Evolutionary conservation across 768 basidiomycete genomes (phyloP).

Genomic region (Pleurotus sapidus): DNA sequence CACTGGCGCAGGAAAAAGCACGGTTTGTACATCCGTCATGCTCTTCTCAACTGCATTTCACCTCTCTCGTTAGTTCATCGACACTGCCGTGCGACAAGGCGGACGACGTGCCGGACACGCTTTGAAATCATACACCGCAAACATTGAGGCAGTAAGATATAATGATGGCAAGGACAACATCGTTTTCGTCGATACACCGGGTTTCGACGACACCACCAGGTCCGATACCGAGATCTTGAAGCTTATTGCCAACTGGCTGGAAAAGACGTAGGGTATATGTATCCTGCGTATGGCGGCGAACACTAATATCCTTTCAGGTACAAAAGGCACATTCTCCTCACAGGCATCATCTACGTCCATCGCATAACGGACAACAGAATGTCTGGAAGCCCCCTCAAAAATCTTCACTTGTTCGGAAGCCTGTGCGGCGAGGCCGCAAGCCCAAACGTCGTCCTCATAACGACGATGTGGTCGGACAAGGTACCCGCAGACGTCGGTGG

Average conservation of each 20-base stretch:
- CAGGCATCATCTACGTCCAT: slow-evolving; percentile 23
- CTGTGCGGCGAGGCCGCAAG: slow-evolving; percentile 19
- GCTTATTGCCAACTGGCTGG: slow-evolving; percentile 22
- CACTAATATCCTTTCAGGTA: slow-evolving; percentile 11
- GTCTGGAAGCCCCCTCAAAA: slow-evolving; percentile 22
- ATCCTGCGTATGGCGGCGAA: not conserved
- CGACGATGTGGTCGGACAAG: slow-evolving; percentile 34
- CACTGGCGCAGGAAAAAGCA: slow-evolving; percentile 28
- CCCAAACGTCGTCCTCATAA: slow-evolving; percentile 23
- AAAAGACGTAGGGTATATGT: slow-evolving; percentile 16
- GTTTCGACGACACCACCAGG: slow-evolving; percentile 20
- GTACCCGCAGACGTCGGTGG: slow-evolving; percentile 16
- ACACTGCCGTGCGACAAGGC: slow-evolving; percentile 10
- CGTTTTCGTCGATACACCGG: slow-evolving; percentile 24
- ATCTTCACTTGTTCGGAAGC: slow-evolving; percentile 24
- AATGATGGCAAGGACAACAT: slow-evolving; percentile 10
- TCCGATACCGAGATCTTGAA: slow-evolving; percentile 21
- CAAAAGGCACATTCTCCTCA: slow-evolving; percentile 13
- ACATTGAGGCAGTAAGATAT: slow-evolving; percentile 14
- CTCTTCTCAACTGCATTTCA: not conserved
- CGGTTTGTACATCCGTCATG: slow-evolving; percentile 14
- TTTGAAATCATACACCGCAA: slow-evolving; percentile 20
- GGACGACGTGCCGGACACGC: slow-evolving; percentile 17
- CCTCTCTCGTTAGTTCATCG: slow-evolving; percentile 16
- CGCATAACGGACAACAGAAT: slow-evolving; percentile 26